These are phyloP conservation scores for Teunomyces barrocoloradensis DNA, from an alignment of 805 yeast species.

Conservation along the genomic window DNA sequence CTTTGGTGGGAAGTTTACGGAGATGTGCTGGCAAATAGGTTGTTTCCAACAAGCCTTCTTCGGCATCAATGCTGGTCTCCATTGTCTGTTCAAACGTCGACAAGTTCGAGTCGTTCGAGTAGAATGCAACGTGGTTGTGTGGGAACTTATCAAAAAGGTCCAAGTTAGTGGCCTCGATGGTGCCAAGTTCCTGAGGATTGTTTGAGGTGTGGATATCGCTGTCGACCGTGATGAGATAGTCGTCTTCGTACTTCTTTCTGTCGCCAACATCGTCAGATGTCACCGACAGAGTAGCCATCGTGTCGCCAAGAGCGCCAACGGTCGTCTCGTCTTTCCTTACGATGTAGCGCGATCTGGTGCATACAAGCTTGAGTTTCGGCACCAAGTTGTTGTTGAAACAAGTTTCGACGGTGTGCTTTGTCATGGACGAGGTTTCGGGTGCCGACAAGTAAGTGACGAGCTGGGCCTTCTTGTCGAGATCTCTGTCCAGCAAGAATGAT, in stretches of 20 bases:
- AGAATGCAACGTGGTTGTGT: slow-evolving; percentile 27
- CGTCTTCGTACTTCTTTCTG: slow-evolving; percentile 23
- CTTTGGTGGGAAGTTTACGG: slow-evolving; percentile 30
- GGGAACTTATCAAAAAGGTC: slow-evolving; percentile 30
- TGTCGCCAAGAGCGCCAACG: background rate
- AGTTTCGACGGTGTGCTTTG: slow-evolving; percentile 29
- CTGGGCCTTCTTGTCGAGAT: background rate
- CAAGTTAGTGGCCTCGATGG: slow-evolving; percentile 10
- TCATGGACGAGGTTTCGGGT: slow-evolving; percentile 15
- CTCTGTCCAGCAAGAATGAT: slow-evolving; percentile 18
- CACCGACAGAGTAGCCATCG: background rate
- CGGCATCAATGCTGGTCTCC: slow-evolving; percentile 25
- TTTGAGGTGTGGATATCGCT: slow-evolving; percentile 34
- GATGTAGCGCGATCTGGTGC: slow-evolving; percentile 29
- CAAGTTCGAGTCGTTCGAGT: slow-evolving; percentile 40
- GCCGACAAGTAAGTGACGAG: slow-evolving; percentile 18
- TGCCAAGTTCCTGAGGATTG: slow-evolving; percentile 8
- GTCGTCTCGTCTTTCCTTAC: slow-evolving; percentile 20
- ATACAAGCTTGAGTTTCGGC: slow-evolving; percentile 30
- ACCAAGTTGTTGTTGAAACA: slow-evolving; percentile 23
- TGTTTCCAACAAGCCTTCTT: slow-evolving; percentile 16
- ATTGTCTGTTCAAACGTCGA: slow-evolving; percentile 31
- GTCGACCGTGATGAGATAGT: slow-evolving; percentile 32
- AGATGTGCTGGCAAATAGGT: slow-evolving; percentile 22
- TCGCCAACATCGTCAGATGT: background rate